A percentile compares a stretch with the other conserved stretches of the same genome.
Conservation (phyloP, 148 eudicot genomes). For the Cornus controversa region DNA sequence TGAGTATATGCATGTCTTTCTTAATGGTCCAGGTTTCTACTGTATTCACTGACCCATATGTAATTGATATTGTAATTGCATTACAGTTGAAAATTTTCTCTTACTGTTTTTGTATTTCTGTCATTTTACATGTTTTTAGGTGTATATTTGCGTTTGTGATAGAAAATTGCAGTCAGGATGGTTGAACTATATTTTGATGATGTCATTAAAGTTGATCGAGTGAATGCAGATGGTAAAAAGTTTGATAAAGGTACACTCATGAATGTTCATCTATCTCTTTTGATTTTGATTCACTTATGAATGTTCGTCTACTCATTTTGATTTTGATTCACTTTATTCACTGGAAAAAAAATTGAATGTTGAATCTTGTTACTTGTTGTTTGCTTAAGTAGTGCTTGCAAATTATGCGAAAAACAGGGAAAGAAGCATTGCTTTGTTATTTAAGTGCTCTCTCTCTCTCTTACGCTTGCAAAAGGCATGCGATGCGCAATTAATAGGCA, state of each 20-base stretch:
- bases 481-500: too few relatives aligned
- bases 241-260: slow-evolving; percentile 47
- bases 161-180: slow-evolving; percentile 24
- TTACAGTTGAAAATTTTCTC: neutral
- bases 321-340: too few relatives aligned
- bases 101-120: neutral
- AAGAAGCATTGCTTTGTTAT: neutral
- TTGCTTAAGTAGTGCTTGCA: neutral
- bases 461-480: too few relatives aligned
- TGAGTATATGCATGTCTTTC: too few relatives aligned
- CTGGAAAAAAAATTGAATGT: too few relatives aligned
- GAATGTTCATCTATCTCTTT: neutral
- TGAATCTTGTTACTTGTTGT: neutral
- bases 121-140: neutral
- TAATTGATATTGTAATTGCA: neutral
- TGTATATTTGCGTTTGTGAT: slow-evolving; percentile 4
- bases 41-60: too few relatives aligned
- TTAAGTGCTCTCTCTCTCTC: neutral
- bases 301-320: neutral
- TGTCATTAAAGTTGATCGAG: slow-evolving; percentile 26
- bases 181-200: slow-evolving; percentile 39
- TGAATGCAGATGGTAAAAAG: slow-evolving; percentile 34
- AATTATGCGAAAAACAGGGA: neutral
- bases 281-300: neutral
- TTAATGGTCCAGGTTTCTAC: too few relatives aligned